Base-by-base conservation (phyloP, 495 filamentous ascomycete genomes). In the Rusavskia elegans region DNA sequence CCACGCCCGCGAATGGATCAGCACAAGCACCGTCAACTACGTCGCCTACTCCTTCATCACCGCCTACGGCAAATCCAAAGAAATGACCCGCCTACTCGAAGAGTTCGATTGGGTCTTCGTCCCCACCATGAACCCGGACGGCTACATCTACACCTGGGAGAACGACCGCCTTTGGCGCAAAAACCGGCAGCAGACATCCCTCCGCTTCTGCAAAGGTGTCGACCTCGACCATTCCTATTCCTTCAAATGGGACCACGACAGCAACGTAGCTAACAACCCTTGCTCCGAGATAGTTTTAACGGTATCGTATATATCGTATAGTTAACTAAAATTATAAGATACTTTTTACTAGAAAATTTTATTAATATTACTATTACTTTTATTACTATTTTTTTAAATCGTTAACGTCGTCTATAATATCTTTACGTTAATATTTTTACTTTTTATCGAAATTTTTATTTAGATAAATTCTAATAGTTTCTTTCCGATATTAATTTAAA, bases 201-300 rank as follows among this genome's bases (percentile, higher is more conserved):
- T 93, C 53, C 77, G 80, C 19, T 86, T 88, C 63, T 98, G 92
- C 62, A 82, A 74, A 9, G 92, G 92, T 2, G 67, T 95, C 32
- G 92, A 98, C 65, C 72, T 98, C 29, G 92, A 97, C 57, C 85
- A 89, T 35, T 73, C 82, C 1, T 98, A 84, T 65, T 77, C 80
- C 13, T 95, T 82, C 61, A 78, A 85, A 59, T 98, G 90, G 87
- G 82, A 89, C 56, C 78, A 72, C 44, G 74, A 79, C 20, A 78
- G 72, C 45, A 73, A 78, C 20, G 68, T 72, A 10, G 70, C 80
- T 11, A 78, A 71, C 19, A 94, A 94, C 57, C 90, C 92, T 0
- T 98, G 92, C 62, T 90, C 85, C 0, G 92, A 97, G 63, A 89
- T n/a, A n/a, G n/a, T n/a, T n/a, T n/a, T n/a, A n/a, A n/a, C n/a